Conservation (phyloP, 2,329 filamentous ascomycete genomes). For the Dactylellina leptospora region DNA sequence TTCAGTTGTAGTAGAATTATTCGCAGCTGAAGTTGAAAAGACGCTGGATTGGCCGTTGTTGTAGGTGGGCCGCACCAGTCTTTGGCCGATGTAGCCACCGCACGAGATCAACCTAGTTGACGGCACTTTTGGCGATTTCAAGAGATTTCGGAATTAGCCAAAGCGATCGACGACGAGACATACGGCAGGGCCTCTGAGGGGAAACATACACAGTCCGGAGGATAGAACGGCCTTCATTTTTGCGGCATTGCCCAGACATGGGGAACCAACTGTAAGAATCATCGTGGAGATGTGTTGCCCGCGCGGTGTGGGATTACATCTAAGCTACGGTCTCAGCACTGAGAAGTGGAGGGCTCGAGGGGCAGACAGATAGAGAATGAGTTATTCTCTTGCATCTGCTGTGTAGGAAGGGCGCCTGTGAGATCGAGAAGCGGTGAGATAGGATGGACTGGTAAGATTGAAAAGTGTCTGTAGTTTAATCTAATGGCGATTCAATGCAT, state of each 20-base stretch:
- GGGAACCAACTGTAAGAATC: slow-evolving; percentile 41
- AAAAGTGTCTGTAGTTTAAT: background rate
- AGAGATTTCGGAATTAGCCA: slow-evolving; percentile 4
- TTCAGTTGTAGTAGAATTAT: slow-evolving; percentile 16
- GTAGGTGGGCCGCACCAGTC: slow-evolving; percentile 9
- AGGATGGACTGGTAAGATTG: background rate
- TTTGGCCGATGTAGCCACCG: slow-evolving; percentile 29
- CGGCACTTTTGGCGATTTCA: slow-evolving; percentile 24
- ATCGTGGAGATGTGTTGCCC: slow-evolving; percentile 40
- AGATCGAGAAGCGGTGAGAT: background rate
- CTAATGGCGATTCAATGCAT: background rate
- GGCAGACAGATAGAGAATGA: too few relatives aligned
- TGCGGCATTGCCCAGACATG: slow-evolving; percentile 41
- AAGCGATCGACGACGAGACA: background rate
- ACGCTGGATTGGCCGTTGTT: slow-evolving; percentile 17
- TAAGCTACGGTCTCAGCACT: too few relatives aligned
- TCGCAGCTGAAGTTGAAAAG: slow-evolving; percentile 43
- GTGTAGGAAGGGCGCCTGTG: background rate
- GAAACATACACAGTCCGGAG: slow-evolving; percentile 43
- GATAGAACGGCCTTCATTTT: slow-evolving; percentile 45
- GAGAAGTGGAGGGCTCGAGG: too few relatives aligned
- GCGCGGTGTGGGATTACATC: slow-evolving; percentile 34
- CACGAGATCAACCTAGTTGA: slow-evolving; percentile 36
- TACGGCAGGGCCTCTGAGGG: background rate
- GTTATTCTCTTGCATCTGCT: slow-evolving; percentile 25